Evolutionary conservation across 305 asterid genomes (phyloP).

Genomic region (Solanum chacoense): DNA sequence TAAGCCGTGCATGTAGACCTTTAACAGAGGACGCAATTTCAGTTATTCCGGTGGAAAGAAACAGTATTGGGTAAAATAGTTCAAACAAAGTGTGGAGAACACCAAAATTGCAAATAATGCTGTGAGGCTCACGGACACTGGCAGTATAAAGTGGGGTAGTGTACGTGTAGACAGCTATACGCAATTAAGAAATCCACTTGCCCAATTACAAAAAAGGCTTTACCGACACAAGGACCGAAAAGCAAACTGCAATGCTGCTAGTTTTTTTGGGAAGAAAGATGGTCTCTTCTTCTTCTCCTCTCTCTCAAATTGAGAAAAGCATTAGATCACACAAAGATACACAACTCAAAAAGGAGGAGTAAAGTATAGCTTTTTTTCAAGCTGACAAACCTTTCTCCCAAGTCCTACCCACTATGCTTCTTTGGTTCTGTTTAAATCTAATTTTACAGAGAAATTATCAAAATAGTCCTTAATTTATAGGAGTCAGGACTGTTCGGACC

Average conservation of each 20-base stretch:
- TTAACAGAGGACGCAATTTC: not conserved
- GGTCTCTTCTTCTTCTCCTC: not conserved
- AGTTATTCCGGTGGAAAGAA: not conserved
- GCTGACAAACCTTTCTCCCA: not conserved
- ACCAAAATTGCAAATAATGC: not conserved
- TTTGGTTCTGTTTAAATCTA: not conserved
- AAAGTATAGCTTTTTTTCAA: not conserved
- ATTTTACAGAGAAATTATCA: not conserved
- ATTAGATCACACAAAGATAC: not conserved
- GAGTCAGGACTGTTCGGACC: not conserved
- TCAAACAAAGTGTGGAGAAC: not conserved
- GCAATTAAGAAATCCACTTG: not conserved
- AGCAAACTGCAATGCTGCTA: not conserved
- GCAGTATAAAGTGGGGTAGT: not conserved
- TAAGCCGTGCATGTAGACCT: constrained; percentile 59
- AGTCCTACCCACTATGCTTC: not conserved
- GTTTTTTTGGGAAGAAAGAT: no score
- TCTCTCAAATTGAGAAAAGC: not conserved
- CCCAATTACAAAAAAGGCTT: not conserved
- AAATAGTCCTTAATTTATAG: not conserved
- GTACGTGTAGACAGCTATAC: not conserved
- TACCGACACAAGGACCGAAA: not conserved
- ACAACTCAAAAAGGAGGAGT: not conserved
- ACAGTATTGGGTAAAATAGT: not conserved
- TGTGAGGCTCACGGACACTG: not conserved